A percentile compares a stretch with the other conserved stretches of the same genome.
These are phyloP conservation scores for Wickerhamiella azymoides DNA, from an alignment of 805 yeast genomes.

Conservation along the genomic window DNA sequence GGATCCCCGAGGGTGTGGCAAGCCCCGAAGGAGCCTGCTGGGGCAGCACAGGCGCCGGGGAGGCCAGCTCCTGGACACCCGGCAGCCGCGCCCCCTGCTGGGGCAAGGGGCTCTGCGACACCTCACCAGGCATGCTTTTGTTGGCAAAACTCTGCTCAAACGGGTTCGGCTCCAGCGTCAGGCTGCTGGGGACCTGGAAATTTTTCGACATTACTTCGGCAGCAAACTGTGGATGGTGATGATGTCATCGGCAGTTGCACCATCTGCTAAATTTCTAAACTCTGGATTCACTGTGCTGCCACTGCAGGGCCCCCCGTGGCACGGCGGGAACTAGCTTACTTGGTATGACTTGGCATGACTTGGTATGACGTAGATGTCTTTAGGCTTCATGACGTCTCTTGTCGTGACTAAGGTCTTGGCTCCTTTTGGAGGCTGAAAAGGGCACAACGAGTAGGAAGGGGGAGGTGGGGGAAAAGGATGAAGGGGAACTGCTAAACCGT, in stretches of 20 bases:
- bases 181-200: conserved; percentile 23
- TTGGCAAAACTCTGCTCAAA: conserved; percentile 90
- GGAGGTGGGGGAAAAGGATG: too few species aligned
- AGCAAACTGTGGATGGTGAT: conserved; percentile 1
- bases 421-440: too few species aligned
- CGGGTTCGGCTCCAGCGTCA: conserved; percentile 86
- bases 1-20: conserved; percentile 15
- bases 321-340: too few species aligned
- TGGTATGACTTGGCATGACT: too few species aligned
- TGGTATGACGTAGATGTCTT: too few species aligned
- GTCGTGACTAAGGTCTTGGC: too few species aligned
- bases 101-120: conserved; percentile 1
- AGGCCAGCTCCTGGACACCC: conserved; percentile 20
- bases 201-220: conserved; percentile 1
- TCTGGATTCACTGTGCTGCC: background rate
- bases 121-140: conserved; percentile 15
- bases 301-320: too few species aligned
- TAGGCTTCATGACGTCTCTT: too few species aligned
- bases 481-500: too few species aligned
- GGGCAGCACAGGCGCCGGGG: conserved; percentile 18
- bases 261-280: background rate
- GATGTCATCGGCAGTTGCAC: conserved; percentile 7
- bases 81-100: conserved; percentile 13
- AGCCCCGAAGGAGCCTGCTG: conserved; percentile 19
- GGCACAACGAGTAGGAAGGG: too few species aligned